phyloP scores from a whole-genome alignment of 331 rosid genomes.

The Malus hybrid region DNA sequence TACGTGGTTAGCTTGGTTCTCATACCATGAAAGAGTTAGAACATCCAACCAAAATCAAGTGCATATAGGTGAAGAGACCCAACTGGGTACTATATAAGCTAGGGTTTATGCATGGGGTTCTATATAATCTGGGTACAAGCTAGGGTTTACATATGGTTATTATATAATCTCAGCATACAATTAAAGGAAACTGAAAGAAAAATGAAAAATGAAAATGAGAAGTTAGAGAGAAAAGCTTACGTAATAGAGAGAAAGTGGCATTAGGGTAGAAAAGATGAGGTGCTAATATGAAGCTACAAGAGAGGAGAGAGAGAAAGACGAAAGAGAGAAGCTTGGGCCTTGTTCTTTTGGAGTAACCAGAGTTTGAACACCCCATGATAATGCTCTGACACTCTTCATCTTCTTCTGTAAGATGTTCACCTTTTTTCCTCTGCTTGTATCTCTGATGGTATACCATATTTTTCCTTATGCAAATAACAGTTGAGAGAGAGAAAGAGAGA shows the following conservation, averaged over 20 bases:
- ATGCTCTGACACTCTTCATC: constrained; percentile 47
- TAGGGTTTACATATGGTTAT: too few species aligned
- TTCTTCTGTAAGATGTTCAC: not conserved
- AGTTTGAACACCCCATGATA: constrained; percentile 31
- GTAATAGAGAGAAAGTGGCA: constrained; percentile 27
- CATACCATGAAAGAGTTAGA: not conserved
- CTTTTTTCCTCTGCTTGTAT: constrained; percentile 39
- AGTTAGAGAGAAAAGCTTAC: constrained; percentile 24
- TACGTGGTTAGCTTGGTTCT: too few species aligned
- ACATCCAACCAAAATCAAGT: not conserved
- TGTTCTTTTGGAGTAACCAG: constrained; percentile 43
- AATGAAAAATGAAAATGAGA: not conserved
- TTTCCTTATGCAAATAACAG: constrained; percentile 11
- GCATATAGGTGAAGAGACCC: not conserved
- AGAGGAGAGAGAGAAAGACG: constrained; percentile 52
- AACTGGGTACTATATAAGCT: not conserved
- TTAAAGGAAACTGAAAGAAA: not conserved
- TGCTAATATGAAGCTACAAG: constrained; percentile 40
- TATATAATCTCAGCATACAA: not conserved
- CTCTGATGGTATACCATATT: constrained; percentile 50
- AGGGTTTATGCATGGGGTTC: not conserved
- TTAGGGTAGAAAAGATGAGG: constrained; percentile 42
- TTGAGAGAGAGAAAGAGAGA: constrained; percentile 4
- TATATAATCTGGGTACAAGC: too few species aligned
- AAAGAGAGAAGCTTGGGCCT: constrained; percentile 51